Evolutionary conservation across 139 green algal species (phyloP), one percentile per base, ranked within the genome.

Genomic region (Coccomyxa sp.): DNA sequence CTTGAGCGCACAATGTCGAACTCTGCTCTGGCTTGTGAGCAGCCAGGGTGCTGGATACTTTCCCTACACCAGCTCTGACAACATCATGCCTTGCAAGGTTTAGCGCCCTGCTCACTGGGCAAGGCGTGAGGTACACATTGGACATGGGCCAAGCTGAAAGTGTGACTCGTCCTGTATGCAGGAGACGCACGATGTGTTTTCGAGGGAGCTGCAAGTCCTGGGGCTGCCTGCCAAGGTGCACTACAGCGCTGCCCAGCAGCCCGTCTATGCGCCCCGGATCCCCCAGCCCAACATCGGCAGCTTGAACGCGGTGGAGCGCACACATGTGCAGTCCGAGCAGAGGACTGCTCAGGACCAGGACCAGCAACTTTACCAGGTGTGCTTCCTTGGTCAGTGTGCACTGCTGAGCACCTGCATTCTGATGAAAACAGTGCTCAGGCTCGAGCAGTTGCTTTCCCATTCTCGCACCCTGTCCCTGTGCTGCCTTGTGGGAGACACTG

Each of bases 241-340:
- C 1, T 68, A 2, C 33, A 29, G 8, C 39, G 70, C 5, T 16
- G 18, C 68, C 34, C 24, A 24, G 33, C 38, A n/a, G 31, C 39
- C 44, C 12, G 58, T 7, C 33, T 40, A 71, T 40, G 35, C n/a
- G 8, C 29, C 81, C 24, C 16, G 16, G 14, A 7, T 38, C 34
- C 34, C 78, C 29, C 70, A 70, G 39, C 50, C 37, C 8, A 10
- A 36, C 27, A 31, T 41, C 58, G 31, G 36, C 16, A 8, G 16
- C 18, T 14, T 36, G 3, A 35, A 35, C 22, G 18, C 27, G 38
- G 31, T 58, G 37, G 71, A 58, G 1, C 18, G 74, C 12, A 36
- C 69, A 27, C 81, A 83, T 31, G 79, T 88, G 33, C 78, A 88
- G 79, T 78, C 82, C 79, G 84, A 91, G 76, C 68, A 72, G 7